phyloP scores from a whole-genome alignment of 2,329 filamentous ascomycete genomes.

The Aspergillus quadricinctus region DNA sequence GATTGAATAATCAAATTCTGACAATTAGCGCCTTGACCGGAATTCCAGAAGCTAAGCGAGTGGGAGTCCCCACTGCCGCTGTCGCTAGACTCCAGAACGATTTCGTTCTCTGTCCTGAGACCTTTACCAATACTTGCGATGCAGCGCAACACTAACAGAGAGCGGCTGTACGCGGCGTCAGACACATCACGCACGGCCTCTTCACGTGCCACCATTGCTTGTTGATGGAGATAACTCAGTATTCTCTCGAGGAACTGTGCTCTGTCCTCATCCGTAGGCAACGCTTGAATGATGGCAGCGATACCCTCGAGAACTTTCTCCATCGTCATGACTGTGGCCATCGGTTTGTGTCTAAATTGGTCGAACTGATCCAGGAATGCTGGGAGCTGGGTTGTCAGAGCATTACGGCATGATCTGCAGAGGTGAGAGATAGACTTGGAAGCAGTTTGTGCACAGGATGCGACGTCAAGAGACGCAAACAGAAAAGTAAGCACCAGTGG shows the following conservation, averaged over 20 bases:
- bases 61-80: constrained; percentile 21
- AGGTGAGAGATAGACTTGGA: constrained; percentile 42
- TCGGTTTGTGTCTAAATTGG: constrained; percentile 34
- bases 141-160: constrained; percentile 35
- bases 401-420: constrained; percentile 41
- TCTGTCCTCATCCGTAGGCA: constrained; percentile 37
- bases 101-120: constrained; percentile 34
- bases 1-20: constrained; percentile 38
- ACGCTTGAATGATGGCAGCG: constrained; percentile 40
- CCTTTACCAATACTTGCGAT: constrained; percentile 41
- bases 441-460: constrained; percentile 38
- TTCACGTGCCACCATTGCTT: constrained; percentile 30
- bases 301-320: constrained; percentile 43
- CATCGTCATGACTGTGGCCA: constrained; percentile 34
- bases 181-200: constrained; percentile 27
- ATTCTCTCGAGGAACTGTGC: constrained; percentile 36
- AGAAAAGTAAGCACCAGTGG: constrained; percentile 41
- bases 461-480: constrained; percentile 41
- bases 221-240: constrained; percentile 33
- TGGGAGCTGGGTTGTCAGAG: constrained; percentile 39
- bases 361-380: constrained; percentile 41
- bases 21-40: constrained; percentile 25
- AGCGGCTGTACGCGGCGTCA: constrained; percentile 32
- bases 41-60: constrained; percentile 36
- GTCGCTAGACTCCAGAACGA: constrained; percentile 31